A percentile compares a stretch with the other conserved stretches of the same genome.
phyloP scores from a whole-genome alignment of 768 basidiomycete genomes.

The Stropharia rugosoannulata region DNA sequence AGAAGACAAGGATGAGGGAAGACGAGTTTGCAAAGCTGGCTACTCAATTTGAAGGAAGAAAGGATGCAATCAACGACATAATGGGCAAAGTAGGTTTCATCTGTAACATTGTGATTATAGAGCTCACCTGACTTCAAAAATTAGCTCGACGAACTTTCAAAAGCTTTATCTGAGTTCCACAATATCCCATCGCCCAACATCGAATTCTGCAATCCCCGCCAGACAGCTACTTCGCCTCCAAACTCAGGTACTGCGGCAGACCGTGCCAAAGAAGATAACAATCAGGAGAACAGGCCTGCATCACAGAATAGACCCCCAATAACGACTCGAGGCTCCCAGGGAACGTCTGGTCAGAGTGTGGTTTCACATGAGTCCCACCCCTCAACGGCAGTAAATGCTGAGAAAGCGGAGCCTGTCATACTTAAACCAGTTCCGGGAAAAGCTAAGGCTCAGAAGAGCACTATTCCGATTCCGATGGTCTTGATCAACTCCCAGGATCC shows the following conservation, averaged over 20 bases:
- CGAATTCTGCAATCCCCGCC: slow-evolving; percentile 34
- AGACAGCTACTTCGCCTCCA: slow-evolving; percentile 20
- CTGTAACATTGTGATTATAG: neutral
- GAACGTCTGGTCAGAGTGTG: slow-evolving; percentile 6
- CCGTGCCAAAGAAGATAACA: slow-evolving; percentile 6
- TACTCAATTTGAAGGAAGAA: slow-evolving; percentile 67
- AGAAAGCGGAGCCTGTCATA: slow-evolving; percentile 11
- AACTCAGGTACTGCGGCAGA: slow-evolving; percentile 1
- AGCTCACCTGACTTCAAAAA: neutral
- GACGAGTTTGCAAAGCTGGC: slow-evolving; percentile 69
- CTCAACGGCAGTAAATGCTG: slow-evolving; percentile 4
- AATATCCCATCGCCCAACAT: slow-evolving; percentile 44
- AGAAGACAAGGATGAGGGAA: slow-evolving; percentile 55
- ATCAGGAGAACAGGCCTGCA: neutral
- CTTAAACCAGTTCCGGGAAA: slow-evolving; percentile 5
- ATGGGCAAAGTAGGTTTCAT: slow-evolving; percentile 62
- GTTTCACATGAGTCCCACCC: slow-evolving; percentile 9
- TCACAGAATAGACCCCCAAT: neutral
- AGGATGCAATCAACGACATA: slow-evolving; percentile 65
- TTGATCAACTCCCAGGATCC: slow-evolving; percentile 31
- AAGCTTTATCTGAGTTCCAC: slow-evolving; percentile 49
- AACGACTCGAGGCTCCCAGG: slow-evolving; percentile 7
- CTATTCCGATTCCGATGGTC: slow-evolving; percentile 26
- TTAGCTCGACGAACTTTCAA: slow-evolving; percentile 60
- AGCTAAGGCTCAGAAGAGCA: slow-evolving; percentile 15